Conservation (phyloP, 106 monocot species). For the Agapanthus africanus region DNA sequence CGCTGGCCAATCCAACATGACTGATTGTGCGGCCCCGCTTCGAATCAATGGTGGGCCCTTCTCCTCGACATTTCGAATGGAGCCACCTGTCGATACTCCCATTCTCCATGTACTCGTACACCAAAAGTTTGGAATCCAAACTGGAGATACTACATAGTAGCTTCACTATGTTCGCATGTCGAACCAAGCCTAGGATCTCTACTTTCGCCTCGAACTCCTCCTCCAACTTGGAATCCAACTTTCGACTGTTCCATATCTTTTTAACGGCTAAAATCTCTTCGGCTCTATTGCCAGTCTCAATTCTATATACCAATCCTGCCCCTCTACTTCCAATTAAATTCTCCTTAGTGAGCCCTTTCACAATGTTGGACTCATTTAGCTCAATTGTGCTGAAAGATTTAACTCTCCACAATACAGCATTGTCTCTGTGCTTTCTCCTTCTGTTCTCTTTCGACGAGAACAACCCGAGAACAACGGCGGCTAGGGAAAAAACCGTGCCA, state of each 20-base stretch:
- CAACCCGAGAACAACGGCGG: slow-evolving; percentile 12
- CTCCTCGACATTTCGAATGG: neutral
- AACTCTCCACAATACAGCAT: slow-evolving; percentile 32
- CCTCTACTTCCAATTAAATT: slow-evolving; percentile 51
- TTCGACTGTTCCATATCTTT: slow-evolving; percentile 24
- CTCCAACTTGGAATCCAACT: slow-evolving; percentile 20
- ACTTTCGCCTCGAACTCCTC: slow-evolving; percentile 49
- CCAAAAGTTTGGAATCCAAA: slow-evolving; percentile 29
- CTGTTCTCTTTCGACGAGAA: slow-evolving; percentile 17
- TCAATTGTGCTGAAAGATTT: slow-evolving; percentile 34
- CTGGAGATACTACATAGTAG: slow-evolving; percentile 38
- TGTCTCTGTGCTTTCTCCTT: slow-evolving; percentile 3
- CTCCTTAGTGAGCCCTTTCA: slow-evolving; percentile 21
- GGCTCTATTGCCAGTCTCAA: neutral
- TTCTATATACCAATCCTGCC: slow-evolving; percentile 30
- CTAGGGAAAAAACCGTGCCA: slow-evolving; percentile 16
- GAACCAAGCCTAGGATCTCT: slow-evolving; percentile 34
- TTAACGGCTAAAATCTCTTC: slow-evolving; percentile 39
- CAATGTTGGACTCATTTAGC: slow-evolving; percentile 35
- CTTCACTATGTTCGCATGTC: slow-evolving; percentile 51
- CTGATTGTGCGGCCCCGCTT: too few species aligned
- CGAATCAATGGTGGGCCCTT: too few species aligned
- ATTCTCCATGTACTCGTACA: slow-evolving; percentile 61
- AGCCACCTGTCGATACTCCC: slow-evolving; percentile 53
- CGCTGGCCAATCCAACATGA: slow-evolving; percentile 42